These are phyloP conservation scores for Penicillium pulvis DNA, from an alignment of 495 filamentous ascomycete genomes.

Conservation along the genomic window DNA sequence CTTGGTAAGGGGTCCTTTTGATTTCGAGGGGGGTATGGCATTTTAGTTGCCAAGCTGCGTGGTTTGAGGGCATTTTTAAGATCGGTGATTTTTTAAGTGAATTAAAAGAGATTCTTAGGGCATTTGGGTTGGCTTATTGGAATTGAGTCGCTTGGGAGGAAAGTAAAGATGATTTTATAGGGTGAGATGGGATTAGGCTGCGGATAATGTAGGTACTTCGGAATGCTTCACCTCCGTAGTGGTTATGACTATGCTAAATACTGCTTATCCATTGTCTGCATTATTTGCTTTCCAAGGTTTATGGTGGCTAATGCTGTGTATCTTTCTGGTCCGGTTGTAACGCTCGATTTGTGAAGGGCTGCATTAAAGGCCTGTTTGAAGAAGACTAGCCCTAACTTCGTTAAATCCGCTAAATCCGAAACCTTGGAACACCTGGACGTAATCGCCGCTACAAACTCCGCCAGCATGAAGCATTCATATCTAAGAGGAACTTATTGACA, in stretches of 20 bases:
- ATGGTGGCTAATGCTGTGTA: neutral
- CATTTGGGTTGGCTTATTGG: neutral
- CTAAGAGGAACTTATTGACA: neutral
- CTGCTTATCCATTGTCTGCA: too few species aligned
- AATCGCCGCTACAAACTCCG: neutral
- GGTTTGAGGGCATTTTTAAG: neutral
- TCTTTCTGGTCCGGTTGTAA: neutral
- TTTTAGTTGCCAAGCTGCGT: constrained; percentile 9
- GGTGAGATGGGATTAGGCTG: too few species aligned
- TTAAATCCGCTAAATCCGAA: neutral
- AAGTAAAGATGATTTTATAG: neutral
- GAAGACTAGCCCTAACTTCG: neutral
- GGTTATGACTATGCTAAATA: too few species aligned
- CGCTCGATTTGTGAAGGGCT: neutral
- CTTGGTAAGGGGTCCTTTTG: constrained; percentile 2
- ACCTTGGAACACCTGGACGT: neutral
- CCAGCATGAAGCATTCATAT: neutral
- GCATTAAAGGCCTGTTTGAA: neutral
- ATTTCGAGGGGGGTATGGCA: neutral
- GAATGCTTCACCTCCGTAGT: neutral
- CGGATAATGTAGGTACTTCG: neutral
- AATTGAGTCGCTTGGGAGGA: neutral
- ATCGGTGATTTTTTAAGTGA: neutral
- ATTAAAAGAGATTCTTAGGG: neutral
- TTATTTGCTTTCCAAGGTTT: neutral